These are phyloP conservation scores for Westerdykella sp. DNA, from an alignment of 2,329 filamentous ascomycete genomes.

Conservation along the genomic window DNA sequence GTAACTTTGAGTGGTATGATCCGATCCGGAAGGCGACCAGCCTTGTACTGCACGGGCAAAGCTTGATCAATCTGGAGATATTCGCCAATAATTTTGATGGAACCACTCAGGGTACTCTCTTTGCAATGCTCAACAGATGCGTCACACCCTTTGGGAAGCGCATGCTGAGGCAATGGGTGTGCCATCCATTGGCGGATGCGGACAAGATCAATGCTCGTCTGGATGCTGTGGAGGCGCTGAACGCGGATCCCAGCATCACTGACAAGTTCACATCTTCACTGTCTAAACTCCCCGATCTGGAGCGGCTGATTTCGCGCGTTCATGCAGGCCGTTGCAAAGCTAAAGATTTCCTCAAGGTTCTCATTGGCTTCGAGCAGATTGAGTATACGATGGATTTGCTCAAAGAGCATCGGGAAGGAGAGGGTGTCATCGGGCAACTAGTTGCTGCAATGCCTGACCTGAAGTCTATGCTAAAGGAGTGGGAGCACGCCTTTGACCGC, in stretches of 20 bases:
- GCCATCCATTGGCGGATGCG: slow-evolving; percentile 84
- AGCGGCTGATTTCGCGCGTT: slow-evolving; percentile 87
- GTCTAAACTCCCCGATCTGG: slow-evolving; percentile 86
- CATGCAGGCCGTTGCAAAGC: slow-evolving; percentile 87
- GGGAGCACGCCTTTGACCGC: slow-evolving; percentile 89
- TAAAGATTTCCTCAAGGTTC: slow-evolving; percentile 85
- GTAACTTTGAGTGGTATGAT: slow-evolving; percentile 86
- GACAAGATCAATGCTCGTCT: slow-evolving; percentile 85
- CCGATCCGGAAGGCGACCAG: slow-evolving; percentile 88
- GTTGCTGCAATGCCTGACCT: slow-evolving; percentile 83
- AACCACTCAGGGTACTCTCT: slow-evolving; percentile 76
- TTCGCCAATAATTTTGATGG: slow-evolving; percentile 92
- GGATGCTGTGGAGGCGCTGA: slow-evolving; percentile 89
- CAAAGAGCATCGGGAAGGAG: slow-evolving; percentile 64
- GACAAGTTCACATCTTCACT: slow-evolving; percentile 86
- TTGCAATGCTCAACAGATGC: slow-evolving; percentile 84
- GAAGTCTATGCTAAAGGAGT: slow-evolving; percentile 65
- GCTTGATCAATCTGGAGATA: slow-evolving; percentile 93
- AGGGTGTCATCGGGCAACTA: slow-evolving; percentile 77
- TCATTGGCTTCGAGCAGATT: slow-evolving; percentile 97
- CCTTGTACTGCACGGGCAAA: slow-evolving; percentile 89
- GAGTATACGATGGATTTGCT: slow-evolving; percentile 87
- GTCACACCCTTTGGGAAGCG: slow-evolving; percentile 96
- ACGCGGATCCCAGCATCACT: slow-evolving; percentile 71
- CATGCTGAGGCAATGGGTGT: slow-evolving; percentile 93